A percentile compares a stretch with the other conserved stretches of the same genome.
Conservation (phyloP, 1,284 basidiomycete species). For the Boletellus dicymbophilus region DNA sequence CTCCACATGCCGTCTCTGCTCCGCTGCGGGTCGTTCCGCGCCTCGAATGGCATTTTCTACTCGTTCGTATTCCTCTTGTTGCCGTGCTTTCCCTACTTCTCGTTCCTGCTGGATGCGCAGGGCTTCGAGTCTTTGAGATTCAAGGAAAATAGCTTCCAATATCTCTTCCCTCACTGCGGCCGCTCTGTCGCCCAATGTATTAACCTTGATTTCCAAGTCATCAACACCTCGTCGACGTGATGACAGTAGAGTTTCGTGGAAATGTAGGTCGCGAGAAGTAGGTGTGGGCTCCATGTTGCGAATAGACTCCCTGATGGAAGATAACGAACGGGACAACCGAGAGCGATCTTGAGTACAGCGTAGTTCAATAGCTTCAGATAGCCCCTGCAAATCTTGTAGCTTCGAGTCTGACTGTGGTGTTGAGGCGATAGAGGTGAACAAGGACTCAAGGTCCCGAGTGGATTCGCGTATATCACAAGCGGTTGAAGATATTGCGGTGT, state of each 20-base stretch:
- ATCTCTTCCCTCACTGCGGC: slow-evolving; percentile 40
- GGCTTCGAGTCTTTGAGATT: slow-evolving; percentile 35
- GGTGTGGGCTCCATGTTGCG: slow-evolving; percentile 50
- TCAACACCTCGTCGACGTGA: slow-evolving; percentile 49
- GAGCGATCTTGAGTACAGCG: slow-evolving; percentile 37
- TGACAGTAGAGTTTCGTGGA: slow-evolving; percentile 46
- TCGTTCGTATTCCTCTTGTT: slow-evolving; percentile 31
- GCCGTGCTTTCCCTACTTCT: slow-evolving; percentile 32
- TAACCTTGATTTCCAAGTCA: slow-evolving; percentile 50
- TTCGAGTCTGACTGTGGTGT: slow-evolving; percentile 25
- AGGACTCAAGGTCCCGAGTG: slow-evolving; percentile 36
- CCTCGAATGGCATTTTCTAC: slow-evolving; percentile 25
- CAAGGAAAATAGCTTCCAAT: slow-evolving; percentile 36
- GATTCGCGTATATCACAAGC: slow-evolving; percentile 42
- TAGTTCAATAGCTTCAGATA: slow-evolving; percentile 41
- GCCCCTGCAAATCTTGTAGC: slow-evolving; percentile 34
- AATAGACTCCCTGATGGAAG: slow-evolving; percentile 52
- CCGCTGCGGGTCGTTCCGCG: slow-evolving; percentile 20
- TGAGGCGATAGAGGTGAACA: slow-evolving; percentile 37
- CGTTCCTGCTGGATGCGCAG: slow-evolving; percentile 20
- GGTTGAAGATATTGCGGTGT: slow-evolving; percentile 41
- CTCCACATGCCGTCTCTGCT: slow-evolving; percentile 30
- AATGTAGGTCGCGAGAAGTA: slow-evolving; percentile 39
- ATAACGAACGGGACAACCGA: slow-evolving; percentile 48
- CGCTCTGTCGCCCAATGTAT: slow-evolving; percentile 48